A percentile compares a stretch with the other conserved stretches of the same genome.
Conservation (phyloP, 1,139 yeast genomes). For the Hyphopichia fennica region DNA sequence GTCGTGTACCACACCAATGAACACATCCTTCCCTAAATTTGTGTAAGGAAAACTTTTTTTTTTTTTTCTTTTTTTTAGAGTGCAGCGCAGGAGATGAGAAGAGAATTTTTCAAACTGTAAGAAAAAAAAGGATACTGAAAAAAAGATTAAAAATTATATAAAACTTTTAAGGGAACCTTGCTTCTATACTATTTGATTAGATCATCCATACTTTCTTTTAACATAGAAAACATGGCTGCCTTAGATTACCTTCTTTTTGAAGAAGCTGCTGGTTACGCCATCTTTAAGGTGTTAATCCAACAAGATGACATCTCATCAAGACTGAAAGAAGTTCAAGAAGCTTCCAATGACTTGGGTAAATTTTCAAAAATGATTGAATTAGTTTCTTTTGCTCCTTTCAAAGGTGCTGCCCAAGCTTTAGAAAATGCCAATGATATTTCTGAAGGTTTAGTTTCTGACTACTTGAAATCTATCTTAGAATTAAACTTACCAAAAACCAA, state of each 20-base stretch:
- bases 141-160: background rate
- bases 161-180: background rate
- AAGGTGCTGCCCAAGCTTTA: constrained; percentile 98
- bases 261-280: constrained; percentile 98
- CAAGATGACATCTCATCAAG: constrained; percentile 94
- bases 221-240: constrained; percentile 46
- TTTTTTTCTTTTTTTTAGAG: constrained; percentile 5
- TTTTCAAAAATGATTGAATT: constrained; percentile 93
- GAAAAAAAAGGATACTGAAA: constrained; percentile 1
- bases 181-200: background rate
- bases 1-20: constrained; percentile 11
- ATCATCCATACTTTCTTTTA: background rate
- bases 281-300: constrained; percentile 90
- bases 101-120: constrained; percentile 10
- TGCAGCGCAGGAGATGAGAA: constrained; percentile 13
- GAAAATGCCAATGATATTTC: constrained; percentile 98
- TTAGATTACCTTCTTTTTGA: constrained; percentile 93
- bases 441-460: constrained; percentile 94
- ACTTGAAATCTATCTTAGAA: constrained; percentile 85
- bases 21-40: background rate
- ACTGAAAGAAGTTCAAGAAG: constrained; percentile 91
- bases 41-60: constrained; percentile 1
- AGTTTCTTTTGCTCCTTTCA: constrained; percentile 96
- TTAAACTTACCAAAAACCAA: constrained; percentile 88
- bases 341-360: constrained; percentile 80